Evolutionary conservation across 1,284 basidiomycete genomes (phyloP).

Genomic region (Pseudozyma sp.): DNA sequence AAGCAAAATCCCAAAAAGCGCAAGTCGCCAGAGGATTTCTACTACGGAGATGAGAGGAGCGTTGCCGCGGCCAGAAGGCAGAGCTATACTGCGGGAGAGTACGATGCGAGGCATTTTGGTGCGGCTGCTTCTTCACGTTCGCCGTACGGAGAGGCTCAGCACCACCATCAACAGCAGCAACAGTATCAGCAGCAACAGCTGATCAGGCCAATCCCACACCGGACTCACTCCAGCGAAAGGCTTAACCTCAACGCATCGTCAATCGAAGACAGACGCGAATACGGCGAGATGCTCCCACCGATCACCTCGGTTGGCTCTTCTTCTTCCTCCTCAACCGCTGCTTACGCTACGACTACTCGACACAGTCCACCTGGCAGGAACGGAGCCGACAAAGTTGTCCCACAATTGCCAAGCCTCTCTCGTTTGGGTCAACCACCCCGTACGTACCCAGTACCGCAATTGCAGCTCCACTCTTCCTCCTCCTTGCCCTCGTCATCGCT

Average conservation of each 20-base stretch:
- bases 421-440: constrained; percentile 9
- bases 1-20: constrained; percentile 42
- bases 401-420: constrained; percentile 29
- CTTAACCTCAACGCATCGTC: not conserved
- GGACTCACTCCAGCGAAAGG: constrained; percentile 10
- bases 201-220: constrained; percentile 12
- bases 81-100: constrained; percentile 34
- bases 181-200: constrained; percentile 11
- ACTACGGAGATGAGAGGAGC: constrained; percentile 29
- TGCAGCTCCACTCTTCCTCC: constrained; percentile 10
- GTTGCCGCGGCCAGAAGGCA: constrained; percentile 16
- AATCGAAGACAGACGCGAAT: not conserved
- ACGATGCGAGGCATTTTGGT: constrained; percentile 6
- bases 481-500: constrained; percentile 2
- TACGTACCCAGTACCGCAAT: constrained; percentile 6
- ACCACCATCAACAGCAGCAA: not conserved
- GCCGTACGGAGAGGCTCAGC: constrained; percentile 1
- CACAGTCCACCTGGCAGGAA: constrained; percentile 12
- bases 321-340: not conserved
- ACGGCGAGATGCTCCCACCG: constrained; percentile 23
- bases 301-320: not conserved
- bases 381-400: constrained; percentile 5
- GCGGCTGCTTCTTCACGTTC: constrained; percentile 3
- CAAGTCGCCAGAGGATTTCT: constrained; percentile 38
- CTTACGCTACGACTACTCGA: not conserved